Conservation (phyloP, 2,329 filamentous ascomycete genomes). For the Sarocladium strictum region DNA sequence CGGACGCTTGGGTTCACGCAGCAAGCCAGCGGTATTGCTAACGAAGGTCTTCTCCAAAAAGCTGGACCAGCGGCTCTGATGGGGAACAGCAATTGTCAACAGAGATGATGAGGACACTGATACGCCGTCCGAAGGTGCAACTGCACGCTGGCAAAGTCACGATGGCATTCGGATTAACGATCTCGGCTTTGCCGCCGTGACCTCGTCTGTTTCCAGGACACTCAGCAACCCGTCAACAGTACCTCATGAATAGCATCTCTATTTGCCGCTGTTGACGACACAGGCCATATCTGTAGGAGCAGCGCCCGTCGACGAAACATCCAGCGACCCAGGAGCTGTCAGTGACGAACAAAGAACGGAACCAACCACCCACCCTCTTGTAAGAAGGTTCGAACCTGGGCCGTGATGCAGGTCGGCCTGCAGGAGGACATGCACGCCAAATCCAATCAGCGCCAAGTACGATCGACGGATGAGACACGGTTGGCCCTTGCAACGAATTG, state of each 20-base stretch:
- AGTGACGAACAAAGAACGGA: conserved; percentile 1
- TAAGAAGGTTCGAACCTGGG: neutral
- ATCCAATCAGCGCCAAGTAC: neutral
- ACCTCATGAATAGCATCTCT: neutral
- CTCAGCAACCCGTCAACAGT: neutral
- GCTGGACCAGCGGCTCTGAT: too few species aligned
- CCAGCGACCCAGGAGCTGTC: conserved; percentile 1
- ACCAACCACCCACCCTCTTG: neutral
- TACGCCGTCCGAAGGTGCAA: too few species aligned
- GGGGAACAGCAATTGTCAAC: too few species aligned
- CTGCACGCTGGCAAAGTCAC: neutral
- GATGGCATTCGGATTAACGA: neutral
- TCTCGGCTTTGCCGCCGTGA: neutral
- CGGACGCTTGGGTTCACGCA: neutral
- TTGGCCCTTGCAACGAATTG: neutral
- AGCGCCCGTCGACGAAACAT: conserved; percentile 3
- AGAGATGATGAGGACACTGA: too few species aligned
- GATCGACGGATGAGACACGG: conserved; percentile 1
- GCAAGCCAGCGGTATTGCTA: neutral
- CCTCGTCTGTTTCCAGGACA: neutral
- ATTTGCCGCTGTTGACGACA: conserved; percentile 6
- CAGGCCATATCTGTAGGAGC: neutral
- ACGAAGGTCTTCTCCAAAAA: too few species aligned
- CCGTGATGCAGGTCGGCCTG: neutral
- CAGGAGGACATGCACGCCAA: neutral